phyloP scores from a whole-genome alignment of 192 early-diverging fungal species.

The Umbelopsis vinacea region DNA sequence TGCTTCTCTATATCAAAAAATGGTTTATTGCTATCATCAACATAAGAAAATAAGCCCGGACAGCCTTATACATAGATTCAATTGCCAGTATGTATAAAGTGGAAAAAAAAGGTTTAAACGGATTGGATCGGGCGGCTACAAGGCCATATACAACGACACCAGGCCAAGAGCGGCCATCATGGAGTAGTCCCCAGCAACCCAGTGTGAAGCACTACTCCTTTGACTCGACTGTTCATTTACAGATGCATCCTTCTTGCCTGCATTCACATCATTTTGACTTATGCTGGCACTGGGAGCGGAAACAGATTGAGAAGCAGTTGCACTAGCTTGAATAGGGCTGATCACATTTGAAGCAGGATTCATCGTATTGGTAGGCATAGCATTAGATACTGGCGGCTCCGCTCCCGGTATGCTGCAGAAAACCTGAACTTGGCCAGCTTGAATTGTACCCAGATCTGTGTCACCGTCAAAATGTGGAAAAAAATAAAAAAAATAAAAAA shows the following conservation, averaged over 20 bases:
- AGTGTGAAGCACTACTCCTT: neutral
- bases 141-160: neutral
- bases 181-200: neutral
- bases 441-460: neutral
- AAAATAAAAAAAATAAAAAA: too few relatives aligned
- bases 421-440: constrained; percentile 7
- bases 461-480: neutral
- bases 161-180: neutral
- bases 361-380: neutral
- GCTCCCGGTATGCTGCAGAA: constrained; percentile 8
- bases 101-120: too few relatives aligned
- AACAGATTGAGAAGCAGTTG: neutral
- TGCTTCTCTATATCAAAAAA: too few relatives aligned
- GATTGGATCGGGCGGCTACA: neutral
- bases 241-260: neutral
- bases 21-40: too few relatives aligned
- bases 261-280: neutral
- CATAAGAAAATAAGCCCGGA: too few relatives aligned
- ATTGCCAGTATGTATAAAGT: too few relatives aligned
- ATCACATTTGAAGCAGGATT: neutral
- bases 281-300: too few relatives aligned
- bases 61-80: too few relatives aligned
- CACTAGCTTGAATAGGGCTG: constrained; percentile 6
- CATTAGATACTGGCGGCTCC: neutral
- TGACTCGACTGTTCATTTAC: neutral